phyloP scores from a whole-genome alignment of 441 rosid species.

The Brassica balearica region DNA sequence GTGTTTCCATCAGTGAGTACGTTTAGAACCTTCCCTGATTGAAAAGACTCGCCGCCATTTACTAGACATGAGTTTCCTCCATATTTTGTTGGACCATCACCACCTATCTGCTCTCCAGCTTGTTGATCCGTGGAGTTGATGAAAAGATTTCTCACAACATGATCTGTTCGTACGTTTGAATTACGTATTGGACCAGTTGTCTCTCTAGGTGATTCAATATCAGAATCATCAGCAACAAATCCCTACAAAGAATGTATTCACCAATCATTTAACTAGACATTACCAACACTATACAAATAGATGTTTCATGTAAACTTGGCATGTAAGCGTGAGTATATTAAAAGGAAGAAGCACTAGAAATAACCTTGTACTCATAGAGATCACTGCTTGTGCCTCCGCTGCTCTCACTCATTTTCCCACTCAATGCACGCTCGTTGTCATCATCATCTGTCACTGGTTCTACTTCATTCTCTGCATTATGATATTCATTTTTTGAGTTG shows the following conservation, averaged over 20 bases:
- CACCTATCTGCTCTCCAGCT: conserved; percentile 60
- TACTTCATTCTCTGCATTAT: conserved; percentile 89
- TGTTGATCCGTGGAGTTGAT: conserved; percentile 59
- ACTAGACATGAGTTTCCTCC: conserved; percentile 52
- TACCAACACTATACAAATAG: conserved; percentile 14
- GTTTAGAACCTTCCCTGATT: conserved; percentile 77
- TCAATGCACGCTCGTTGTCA: conserved; percentile 69
- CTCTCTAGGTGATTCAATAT: conserved; percentile 70
- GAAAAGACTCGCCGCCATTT: conserved; percentile 67
- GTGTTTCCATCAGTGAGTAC: conserved; percentile 67
- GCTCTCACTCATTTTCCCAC: conserved; percentile 96
- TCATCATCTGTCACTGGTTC: conserved; percentile 88
- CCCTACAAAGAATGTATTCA: conserved; percentile 57
- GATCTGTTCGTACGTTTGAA: conserved; percentile 54
- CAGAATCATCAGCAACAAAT: conserved; percentile 87
- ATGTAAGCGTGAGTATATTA: not conserved
- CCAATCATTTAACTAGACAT: conserved; percentile 13
- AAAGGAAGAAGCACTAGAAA: too few relatives aligned
- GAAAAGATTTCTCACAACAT: conserved; percentile 55
- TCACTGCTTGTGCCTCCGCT: conserved; percentile 89
- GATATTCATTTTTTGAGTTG: conserved; percentile 74
- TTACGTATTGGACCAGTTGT: conserved; percentile 54
- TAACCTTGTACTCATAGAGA: conserved; percentile 94
- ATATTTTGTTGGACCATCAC: conserved; percentile 57
- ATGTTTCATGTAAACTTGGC: conserved; percentile 20